Conservation (phyloP, 306 rosid genomes). For the Vigna trinervia region DNA sequence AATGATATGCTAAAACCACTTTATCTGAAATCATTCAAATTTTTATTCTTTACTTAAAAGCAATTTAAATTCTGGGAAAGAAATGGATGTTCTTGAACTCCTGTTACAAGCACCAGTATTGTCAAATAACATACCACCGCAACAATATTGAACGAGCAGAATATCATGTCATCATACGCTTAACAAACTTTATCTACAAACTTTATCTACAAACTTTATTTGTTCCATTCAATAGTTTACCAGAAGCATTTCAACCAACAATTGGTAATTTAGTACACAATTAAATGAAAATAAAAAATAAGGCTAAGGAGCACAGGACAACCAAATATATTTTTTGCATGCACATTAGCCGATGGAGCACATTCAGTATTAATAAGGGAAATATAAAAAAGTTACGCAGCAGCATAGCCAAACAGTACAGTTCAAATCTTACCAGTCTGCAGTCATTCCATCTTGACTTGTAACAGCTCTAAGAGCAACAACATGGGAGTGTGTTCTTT, state of each 20-base stretch:
- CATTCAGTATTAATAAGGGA: neutral
- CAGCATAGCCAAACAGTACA: conserved; percentile 7
- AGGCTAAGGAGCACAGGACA: conserved; percentile 15
- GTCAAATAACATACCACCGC: conserved; percentile 23
- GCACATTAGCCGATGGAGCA: conserved; percentile 4
- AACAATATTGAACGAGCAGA: conserved; percentile 20
- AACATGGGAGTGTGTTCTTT: conserved; percentile 96
- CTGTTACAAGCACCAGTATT: neutral
- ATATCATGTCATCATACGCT: neutral
- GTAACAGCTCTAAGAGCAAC: conserved; percentile 96
- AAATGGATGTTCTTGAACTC: no score
- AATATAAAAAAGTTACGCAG: neutral
- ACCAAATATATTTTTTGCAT: neutral
- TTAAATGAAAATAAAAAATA: neutral
- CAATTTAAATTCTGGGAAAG: no score
- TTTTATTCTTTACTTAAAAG: neutral
- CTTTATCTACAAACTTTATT: conserved; percentile 2
- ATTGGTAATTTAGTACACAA: neutral
- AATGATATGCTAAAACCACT: neutral
- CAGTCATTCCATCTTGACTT: conserved; percentile 99
- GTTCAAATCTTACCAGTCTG: conserved; percentile 77
- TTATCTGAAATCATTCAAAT: conserved; percentile 7
- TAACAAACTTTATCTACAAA: conserved; percentile 1
- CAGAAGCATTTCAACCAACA: conserved; percentile 3
- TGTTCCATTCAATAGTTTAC: conserved; percentile 3